These are phyloP conservation scores for Cymodocea nodosa DNA, from an alignment of 116 monocot species.

Conservation along the genomic window DNA sequence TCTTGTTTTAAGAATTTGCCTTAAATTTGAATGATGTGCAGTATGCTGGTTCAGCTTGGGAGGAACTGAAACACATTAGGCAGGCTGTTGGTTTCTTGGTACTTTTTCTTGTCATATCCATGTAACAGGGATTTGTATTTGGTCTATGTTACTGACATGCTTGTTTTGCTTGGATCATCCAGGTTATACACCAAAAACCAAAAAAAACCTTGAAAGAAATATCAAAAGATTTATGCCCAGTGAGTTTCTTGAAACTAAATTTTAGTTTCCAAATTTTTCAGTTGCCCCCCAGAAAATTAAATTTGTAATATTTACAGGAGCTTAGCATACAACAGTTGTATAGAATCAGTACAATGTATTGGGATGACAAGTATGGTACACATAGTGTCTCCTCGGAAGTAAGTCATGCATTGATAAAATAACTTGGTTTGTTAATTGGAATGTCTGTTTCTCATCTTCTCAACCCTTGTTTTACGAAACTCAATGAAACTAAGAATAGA, in stretches of 20 bases:
- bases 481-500: neutral
- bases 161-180: neutral
- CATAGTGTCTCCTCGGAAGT: slow-evolving; percentile 94
- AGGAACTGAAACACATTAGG: slow-evolving; percentile 88
- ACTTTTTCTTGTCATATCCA: slow-evolving; percentile 3
- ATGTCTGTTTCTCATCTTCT: too few species aligned
- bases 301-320: slow-evolving; percentile 28
- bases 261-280: neutral
- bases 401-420: slow-evolving; percentile 6
- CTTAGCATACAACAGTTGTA: slow-evolving; percentile 59
- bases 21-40: slow-evolving; percentile 18
- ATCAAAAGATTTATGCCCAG: slow-evolving; percentile 81
- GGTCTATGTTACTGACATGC: neutral
- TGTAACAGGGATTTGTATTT: neutral
- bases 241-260: slow-evolving; percentile 14
- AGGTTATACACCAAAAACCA: slow-evolving; percentile 95
- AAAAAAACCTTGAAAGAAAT: slow-evolving; percentile 83
- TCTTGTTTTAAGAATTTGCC: neutral
- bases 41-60: slow-evolving; percentile 91
- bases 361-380: neutral
- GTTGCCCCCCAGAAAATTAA: too few species aligned
- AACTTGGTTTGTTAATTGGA: too few species aligned
- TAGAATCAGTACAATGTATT: neutral
- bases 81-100: slow-evolving; percentile 96
- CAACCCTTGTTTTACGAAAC: neutral